These are phyloP conservation scores for Tephrocybe sp. DNA, from an alignment of 768 basidiomycete species.

Conservation along the genomic window DNA sequence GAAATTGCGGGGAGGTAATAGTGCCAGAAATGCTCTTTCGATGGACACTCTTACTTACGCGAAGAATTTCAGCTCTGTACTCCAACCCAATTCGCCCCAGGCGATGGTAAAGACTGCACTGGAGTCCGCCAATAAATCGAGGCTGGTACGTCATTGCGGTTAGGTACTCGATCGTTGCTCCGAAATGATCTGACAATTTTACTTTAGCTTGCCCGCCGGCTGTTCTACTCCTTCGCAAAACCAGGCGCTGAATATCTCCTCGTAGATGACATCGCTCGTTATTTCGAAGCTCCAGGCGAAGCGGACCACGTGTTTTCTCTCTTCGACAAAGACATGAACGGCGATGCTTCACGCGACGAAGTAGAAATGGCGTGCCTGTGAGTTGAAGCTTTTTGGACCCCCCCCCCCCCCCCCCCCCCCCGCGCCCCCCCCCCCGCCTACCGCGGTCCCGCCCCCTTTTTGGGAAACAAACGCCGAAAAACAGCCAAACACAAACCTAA, in stretches of 20 bases:
- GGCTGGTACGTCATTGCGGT: slow-evolving; percentile 41
- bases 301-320: slow-evolving; percentile 66
- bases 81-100: slow-evolving; percentile 86
- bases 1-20: slow-evolving; percentile 51
- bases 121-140: slow-evolving; percentile 77
- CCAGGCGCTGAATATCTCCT: slow-evolving; percentile 57
- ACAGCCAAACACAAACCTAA: too few relatives aligned
- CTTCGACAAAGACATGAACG: slow-evolving; percentile 73
- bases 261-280: slow-evolving; percentile 68
- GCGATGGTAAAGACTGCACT: slow-evolving; percentile 80
- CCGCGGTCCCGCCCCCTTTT: too few relatives aligned
- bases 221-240: slow-evolving; percentile 84
- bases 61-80: slow-evolving; percentile 49
- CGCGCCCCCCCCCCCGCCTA: too few relatives aligned
- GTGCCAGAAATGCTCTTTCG: neutral
- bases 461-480: too few relatives aligned
- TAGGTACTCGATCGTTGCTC: slow-evolving; percentile 1
- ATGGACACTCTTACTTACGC: slow-evolving; percentile 1
- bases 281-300: slow-evolving; percentile 67
- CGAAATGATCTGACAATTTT: slow-evolving; percentile 7
- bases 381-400: slow-evolving; percentile 20
- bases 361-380: slow-evolving; percentile 74
- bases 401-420: too few relatives aligned
- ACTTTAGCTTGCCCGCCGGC: slow-evolving; percentile 70
- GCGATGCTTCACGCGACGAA: slow-evolving; percentile 71